Percentiles rank a stretch among this genome's conserved stretches.
Conservation (phyloP, 306 rosid species). For the Trifolium dubium region DNA sequence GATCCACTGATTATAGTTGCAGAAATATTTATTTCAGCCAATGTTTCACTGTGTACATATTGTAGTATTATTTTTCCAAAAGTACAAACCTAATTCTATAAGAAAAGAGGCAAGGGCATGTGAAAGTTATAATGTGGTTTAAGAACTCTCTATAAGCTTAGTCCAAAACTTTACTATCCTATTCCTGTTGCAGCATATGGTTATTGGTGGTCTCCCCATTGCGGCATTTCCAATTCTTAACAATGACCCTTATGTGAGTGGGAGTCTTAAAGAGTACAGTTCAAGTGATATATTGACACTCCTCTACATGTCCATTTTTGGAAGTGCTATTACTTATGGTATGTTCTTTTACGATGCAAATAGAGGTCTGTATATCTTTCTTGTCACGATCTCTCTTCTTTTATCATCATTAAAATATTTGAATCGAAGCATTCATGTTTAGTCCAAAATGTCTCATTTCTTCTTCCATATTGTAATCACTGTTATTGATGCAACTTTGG, state of each 20-base stretch:
- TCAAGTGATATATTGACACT: conserved; percentile 71
- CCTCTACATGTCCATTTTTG: conserved; percentile 78
- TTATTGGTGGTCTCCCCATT: conserved; percentile 83
- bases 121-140: conserved; percentile 1
- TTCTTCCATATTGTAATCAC: too few species aligned
- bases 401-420: neutral
- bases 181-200: conserved; percentile 77
- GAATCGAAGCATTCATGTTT: neutral
- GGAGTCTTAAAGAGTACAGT: conserved; percentile 59
- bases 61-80: neutral
- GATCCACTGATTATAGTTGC: conserved; percentile 31
- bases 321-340: conserved; percentile 94
- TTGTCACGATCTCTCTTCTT: conserved; percentile 11
- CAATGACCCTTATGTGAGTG: conserved; percentile 71
- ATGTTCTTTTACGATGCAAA: conserved; percentile 90
- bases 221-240: conserved; percentile 59
- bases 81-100: neutral
- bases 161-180: conserved; percentile 11
- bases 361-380: conserved; percentile 60
- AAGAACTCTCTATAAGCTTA: conserved; percentile 28
- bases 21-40: conserved; percentile 12
- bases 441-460: too few species aligned
- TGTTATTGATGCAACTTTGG: too few species aligned
- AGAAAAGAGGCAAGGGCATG: neutral
- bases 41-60: neutral